Evolutionary conservation across 352 stramenopile genomes (phyloP), one percentile per base, ranked within the genome.

Genomic region (Pythium brachiatum): DNA sequence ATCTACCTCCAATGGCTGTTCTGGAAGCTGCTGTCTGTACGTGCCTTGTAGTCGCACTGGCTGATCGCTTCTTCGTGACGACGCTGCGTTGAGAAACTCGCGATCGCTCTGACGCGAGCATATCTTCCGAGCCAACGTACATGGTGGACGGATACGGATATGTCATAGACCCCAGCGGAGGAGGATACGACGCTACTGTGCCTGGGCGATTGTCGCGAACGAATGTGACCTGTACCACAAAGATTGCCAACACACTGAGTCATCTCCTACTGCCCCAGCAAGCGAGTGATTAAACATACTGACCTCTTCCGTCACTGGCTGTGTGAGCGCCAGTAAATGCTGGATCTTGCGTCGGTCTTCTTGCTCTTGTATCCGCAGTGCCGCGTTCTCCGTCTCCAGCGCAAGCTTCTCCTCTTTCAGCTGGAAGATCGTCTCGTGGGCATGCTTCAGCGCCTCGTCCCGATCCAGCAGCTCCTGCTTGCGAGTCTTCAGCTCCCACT

Each of bases 291-390:
- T n/a, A n/a, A 20, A 48, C 23, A 23, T 29, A 20, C 41, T 13
- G 8, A 90, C 76, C 60, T 91, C 83, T 63, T 96, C 85, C 0
- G 72, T 78, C 54, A 94, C 80, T 0, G 88, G 88, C 60, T 96
- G 80, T 26, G 88, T 95, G 21, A 96, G 74, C 43, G 74, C 71
- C 38, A 96, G 70, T 39, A 96, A 64, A 23, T 92, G 81, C 63
- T 92, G 84, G 60, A 96, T 92, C 50, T 92, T 90, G 34, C 78
- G 70, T 16, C 86, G 67, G 56, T 96, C 86, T 36, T 88, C 74
- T 8, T 78, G 61, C 53, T 95, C 83, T 39, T 93, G 87, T 36
- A 91, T 74, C 20, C 83, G 88, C 23, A 94, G 68, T 41, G 65
- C 61, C 41, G 89, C 79, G 62, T 86, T 90, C 54, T 93, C 70